phyloP scores from a whole-genome alignment of 2,329 filamentous ascomycete genomes.

The Talaromyces amestolkiae region DNA sequence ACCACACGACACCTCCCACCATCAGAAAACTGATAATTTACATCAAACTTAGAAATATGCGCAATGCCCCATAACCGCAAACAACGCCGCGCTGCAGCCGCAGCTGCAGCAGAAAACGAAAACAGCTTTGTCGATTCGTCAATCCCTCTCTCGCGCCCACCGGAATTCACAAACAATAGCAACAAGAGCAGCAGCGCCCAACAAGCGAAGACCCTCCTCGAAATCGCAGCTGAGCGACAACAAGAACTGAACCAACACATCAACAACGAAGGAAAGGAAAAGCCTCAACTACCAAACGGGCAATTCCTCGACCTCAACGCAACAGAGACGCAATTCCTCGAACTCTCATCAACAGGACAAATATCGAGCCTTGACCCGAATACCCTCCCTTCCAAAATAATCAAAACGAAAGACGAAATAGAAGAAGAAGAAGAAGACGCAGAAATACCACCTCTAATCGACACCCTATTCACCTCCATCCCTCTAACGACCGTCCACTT shows the following conservation, averaged over 20 bases:
- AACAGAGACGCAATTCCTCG: conserved; percentile 32
- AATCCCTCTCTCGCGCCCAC: conserved; percentile 34
- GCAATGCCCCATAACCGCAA: conserved; percentile 33
- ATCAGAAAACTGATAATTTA: no score
- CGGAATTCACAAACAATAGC: conserved; percentile 19
- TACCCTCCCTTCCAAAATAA: conserved; percentile 15
- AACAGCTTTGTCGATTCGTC: conserved; percentile 32
- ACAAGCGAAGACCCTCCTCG: conserved; percentile 40
- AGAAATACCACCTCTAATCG: conserved; percentile 39
- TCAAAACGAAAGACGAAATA: background rate
- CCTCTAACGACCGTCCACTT: conserved; percentile 46
- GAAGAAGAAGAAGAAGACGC: conserved; percentile 5
- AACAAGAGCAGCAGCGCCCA: conserved; percentile 22
- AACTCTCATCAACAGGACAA: conserved; percentile 24
- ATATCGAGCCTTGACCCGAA: conserved; percentile 31
- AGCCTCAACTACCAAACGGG: background rate
- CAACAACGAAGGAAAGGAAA: conserved; percentile 7
- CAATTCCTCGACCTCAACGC: conserved; percentile 18
- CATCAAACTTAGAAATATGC: background rate
- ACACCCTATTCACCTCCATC: conserved; percentile 44
- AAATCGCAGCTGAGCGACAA: conserved; percentile 47
- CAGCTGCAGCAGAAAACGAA: conserved; percentile 19
- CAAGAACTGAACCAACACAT: conserved; percentile 28
- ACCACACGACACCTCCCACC: background rate
- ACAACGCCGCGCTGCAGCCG: conserved; percentile 39